phyloP scores from a whole-genome alignment of 2,329 filamentous ascomycete genomes.

The Botrytis fragariae region DNA sequence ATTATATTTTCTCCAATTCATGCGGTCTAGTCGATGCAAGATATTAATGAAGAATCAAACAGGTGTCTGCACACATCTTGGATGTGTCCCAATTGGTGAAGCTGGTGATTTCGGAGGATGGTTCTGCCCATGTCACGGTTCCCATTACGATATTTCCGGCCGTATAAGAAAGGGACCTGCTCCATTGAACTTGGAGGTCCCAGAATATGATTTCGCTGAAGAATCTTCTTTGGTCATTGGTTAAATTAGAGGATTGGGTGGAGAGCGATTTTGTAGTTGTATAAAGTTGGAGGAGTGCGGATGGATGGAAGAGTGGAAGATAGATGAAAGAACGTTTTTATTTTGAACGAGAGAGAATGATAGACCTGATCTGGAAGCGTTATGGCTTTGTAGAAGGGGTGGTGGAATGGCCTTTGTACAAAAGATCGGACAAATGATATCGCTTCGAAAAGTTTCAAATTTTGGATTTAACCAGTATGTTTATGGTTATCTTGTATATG shows the following conservation, averaged over 20 bases:
- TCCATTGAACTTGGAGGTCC: constrained; percentile 95
- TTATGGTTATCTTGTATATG: neutral
- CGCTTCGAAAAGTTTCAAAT: constrained; percentile 15
- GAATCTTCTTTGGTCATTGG: constrained; percentile 88
- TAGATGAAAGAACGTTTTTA: constrained; percentile 5
- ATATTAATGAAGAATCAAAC: constrained; percentile 26
- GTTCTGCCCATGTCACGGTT: constrained; percentile 99
- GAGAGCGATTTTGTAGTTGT: constrained; percentile 19
- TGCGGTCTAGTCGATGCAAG: constrained; percentile 22
- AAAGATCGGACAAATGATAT: constrained; percentile 22
- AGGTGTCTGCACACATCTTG: constrained; percentile 98
- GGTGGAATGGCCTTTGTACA: constrained; percentile 31
- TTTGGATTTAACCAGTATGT: neutral
- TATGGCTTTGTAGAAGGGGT: constrained; percentile 40
- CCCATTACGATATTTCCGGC: constrained; percentile 99
- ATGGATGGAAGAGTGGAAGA: constrained; percentile 11
- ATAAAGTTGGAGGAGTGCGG: constrained; percentile 16
- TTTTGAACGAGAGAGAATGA: constrained; percentile 41
- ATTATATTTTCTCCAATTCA: neutral
- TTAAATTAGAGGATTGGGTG: constrained; percentile 51
- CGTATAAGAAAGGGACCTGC: constrained; percentile 97
- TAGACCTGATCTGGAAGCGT: constrained; percentile 42
- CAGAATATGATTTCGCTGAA: constrained; percentile 86
- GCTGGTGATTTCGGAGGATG: constrained; percentile 97
- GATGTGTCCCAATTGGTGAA: constrained; percentile 98